Base-by-base conservation (phyloP, 176 grass and related monocot genomes). In the Neostapfia colusana region DNA sequence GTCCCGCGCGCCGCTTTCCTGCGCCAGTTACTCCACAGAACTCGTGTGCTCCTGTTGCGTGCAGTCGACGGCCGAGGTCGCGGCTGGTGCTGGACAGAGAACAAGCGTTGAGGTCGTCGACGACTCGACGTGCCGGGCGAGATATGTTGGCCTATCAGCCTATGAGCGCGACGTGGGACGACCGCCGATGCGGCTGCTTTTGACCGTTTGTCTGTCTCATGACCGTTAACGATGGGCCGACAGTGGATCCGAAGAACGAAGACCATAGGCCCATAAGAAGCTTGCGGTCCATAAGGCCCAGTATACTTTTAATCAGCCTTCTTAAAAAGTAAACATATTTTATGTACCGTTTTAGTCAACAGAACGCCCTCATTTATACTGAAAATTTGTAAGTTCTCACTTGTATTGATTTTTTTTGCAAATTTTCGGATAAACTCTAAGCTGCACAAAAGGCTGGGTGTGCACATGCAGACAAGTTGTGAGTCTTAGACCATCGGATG, bases 1-100 rank as follows among this genome's bases (percentile, higher is more conserved):
- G 75, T 81, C 86, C 70, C 74, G 82, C 72, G 69, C 73, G 43
- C 48, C 75, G 71, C 54, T 48, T 85, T 65, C 72, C 51, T 70
- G 73, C 37, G 31, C 10, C 14, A 9, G 37, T n/a, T 59, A n/a
- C 8, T 53, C 18, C 13, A 42, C n/a, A n/a, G n/a, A n/a, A n/a
- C 39, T 16, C 5, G n/a, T 43, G 10, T 43, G 15, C n/a, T 57
- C 58, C 24, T n/a, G 60, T 82, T 82, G 69, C 69, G 79, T 65
- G 16, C 23, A 2, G n/a, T 36, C 21, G 31, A 14, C 64, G 28
- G 54, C 65, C 34, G 70, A 8, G 48, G 12, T 24, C 25, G 46
- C 36, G 24, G 6, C 28, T 39, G 44, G 18, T 5, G 57, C 57
- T 10, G 55, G 6, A 15, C n/a, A 18, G 15, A 51, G 17, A 18